Evolutionary conservation across 108 stramenopile species (phyloP).

Genomic region (Nitzschia palea): DNA sequence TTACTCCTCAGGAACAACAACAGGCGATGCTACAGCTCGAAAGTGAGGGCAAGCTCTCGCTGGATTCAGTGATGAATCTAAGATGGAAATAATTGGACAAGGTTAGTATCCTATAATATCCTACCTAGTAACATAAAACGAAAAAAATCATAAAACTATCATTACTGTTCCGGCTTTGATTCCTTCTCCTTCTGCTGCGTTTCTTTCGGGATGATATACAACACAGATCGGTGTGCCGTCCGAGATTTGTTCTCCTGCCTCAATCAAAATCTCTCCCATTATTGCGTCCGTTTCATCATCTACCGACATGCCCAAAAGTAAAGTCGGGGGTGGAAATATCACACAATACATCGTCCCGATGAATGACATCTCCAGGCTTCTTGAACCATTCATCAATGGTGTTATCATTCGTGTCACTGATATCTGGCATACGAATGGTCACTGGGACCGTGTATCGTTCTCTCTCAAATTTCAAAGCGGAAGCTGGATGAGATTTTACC

Average conservation of each 20-base stretch:
- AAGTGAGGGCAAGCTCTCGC: conserved; percentile 33
- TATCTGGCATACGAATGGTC: conserved; percentile 32
- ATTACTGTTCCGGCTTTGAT: too few species aligned
- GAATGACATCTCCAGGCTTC: conserved; percentile 40
- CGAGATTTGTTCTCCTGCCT: conserved; percentile 18
- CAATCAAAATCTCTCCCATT: conserved; percentile 42
- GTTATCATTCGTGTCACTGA: conserved; percentile 2
- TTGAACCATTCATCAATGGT: conserved; percentile 47
- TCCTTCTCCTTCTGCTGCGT: too few species aligned
- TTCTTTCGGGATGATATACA: conserved; percentile 31
- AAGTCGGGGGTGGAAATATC: conserved; percentile 55
- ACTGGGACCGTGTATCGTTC: conserved; percentile 24
- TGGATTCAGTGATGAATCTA: conserved; percentile 23
- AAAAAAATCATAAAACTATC: too few species aligned
- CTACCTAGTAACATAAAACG: too few species aligned
- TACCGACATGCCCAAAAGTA: conserved; percentile 53
- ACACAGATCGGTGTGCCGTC: conserved; percentile 30
- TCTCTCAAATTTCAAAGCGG: conserved; percentile 7
- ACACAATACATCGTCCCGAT: conserved; percentile 42
- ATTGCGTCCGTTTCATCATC: conserved; percentile 52
- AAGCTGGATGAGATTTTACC: neutral
- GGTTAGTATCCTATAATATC: too few species aligned
- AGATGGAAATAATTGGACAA: conserved; percentile 8
- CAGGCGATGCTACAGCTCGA: conserved; percentile 59
- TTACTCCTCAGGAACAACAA: conserved; percentile 75